These are phyloP conservation scores for Ogataea methylovora DNA, from an alignment of 805 yeast species.

Conservation along the genomic window DNA sequence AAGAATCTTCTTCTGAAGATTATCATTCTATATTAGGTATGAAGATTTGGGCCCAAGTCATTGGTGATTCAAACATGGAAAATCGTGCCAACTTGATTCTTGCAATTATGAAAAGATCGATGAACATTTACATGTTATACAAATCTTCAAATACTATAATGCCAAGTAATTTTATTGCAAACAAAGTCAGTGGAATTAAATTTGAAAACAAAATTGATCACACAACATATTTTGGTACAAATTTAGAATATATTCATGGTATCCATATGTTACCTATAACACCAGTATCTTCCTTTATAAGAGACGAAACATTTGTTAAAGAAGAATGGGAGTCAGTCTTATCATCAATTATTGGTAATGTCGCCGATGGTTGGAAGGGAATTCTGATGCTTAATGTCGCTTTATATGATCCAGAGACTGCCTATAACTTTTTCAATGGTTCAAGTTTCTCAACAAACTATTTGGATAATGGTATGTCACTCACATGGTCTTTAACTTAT, in stretches of 20 bases:
- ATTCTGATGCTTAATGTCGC: constrained; percentile 70
- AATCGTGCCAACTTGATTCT: constrained; percentile 50
- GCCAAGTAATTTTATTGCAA: constrained; percentile 40
- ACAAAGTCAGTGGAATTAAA: constrained; percentile 54
- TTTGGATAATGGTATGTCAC: constrained; percentile 81
- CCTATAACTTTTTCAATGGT: constrained; percentile 58
- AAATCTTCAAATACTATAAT: constrained; percentile 36
- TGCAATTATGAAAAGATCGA: constrained; percentile 41
- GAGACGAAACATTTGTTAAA: constrained; percentile 47
- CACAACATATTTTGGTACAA: constrained; percentile 56
- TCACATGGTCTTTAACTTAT: constrained; percentile 80
- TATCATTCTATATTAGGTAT: constrained; percentile 55
- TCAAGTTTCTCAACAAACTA: constrained; percentile 42
- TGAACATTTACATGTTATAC: constrained; percentile 45
- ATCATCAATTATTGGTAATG: constrained; percentile 33
- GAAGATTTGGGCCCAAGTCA: constrained; percentile 59
- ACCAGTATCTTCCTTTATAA: constrained; percentile 54
- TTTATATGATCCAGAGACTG: constrained; percentile 54
- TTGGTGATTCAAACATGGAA: constrained; percentile 43
- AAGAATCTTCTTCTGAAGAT: constrained; percentile 62
- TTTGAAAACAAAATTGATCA: constrained; percentile 64
- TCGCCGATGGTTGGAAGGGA: constrained; percentile 75
- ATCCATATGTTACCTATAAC: constrained; percentile 68
- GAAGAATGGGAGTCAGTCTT: constrained; percentile 63
- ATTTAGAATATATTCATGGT: constrained; percentile 58